phyloP scores from a whole-genome alignment of 106 monocot species.

The Dendrobium officinale region DNA sequence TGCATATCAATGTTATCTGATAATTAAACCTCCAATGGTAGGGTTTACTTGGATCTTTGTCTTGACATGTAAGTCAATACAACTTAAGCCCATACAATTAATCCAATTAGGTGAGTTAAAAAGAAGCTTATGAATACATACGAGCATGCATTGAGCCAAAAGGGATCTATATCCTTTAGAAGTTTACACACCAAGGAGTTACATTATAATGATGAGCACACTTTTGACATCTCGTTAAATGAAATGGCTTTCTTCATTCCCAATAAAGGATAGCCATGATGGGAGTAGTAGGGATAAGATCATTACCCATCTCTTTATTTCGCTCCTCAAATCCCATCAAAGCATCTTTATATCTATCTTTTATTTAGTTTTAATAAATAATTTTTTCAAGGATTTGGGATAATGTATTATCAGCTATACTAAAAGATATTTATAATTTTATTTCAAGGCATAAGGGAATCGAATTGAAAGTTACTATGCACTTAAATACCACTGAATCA shows the following conservation, averaged over 20 bases:
- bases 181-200: not conserved
- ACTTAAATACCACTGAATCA: too few relatives aligned
- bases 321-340: too few relatives aligned
- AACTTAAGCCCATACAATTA: not conserved
- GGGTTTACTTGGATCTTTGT: not conserved
- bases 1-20: not conserved
- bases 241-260: not conserved
- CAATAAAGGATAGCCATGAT: too few relatives aligned
- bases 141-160: not conserved
- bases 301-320: too few relatives aligned
- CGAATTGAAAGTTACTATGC: too few relatives aligned
- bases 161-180: not conserved
- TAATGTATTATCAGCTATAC: too few relatives aligned
- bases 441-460: too few relatives aligned
- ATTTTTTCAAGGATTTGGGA: too few relatives aligned
- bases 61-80: not conserved
- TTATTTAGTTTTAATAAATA: too few relatives aligned
- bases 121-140: not conserved
- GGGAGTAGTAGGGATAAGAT: too few relatives aligned
- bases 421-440: too few relatives aligned
- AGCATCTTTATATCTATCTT: too few relatives aligned
- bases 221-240: not conserved
- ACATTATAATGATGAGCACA: not conserved
- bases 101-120: not conserved
- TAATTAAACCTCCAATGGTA: not conserved